A percentile compares a stretch with the other conserved stretches of the same genome.
Evolutionary conservation across 202 grass and related monocot species (phyloP).

Genomic region (Schoenoplectus triqueter): DNA sequence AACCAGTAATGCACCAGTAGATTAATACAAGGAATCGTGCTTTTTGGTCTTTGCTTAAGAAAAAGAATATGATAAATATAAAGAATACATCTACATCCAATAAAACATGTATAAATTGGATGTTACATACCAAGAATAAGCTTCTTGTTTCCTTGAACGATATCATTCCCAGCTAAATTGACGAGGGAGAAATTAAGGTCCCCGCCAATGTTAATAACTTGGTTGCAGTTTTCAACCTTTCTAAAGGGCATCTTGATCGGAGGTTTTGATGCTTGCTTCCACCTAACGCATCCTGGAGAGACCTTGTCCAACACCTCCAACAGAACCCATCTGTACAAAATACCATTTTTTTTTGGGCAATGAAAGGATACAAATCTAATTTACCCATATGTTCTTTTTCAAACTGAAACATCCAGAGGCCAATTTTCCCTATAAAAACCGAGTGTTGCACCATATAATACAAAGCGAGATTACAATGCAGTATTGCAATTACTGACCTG

Average conservation of each 20-base stretch:
- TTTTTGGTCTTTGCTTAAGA: neutral
- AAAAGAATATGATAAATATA: neutral
- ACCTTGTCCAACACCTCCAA: constrained; percentile 99
- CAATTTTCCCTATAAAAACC: too few species aligned
- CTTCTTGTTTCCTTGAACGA: constrained; percentile 99
- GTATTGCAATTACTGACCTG: constrained; percentile 11
- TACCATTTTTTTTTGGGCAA: neutral
- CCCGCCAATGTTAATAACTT: constrained; percentile 89
- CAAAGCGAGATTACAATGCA: neutral
- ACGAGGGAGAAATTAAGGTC: constrained; percentile 87
- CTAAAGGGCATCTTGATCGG: constrained; percentile 96
- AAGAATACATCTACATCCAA: constrained; percentile 12
- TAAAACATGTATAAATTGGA: constrained; percentile 25
- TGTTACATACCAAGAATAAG: constrained; percentile 80
- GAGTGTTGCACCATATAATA: neutral
- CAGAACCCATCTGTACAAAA: constrained; percentile 90
- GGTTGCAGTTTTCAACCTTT: constrained; percentile 99
- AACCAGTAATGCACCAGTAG: neutral
- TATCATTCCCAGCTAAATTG: constrained; percentile 97
- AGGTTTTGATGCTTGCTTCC: constrained; percentile 91
- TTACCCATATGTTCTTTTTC: neutral
- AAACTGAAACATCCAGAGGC: neutral
- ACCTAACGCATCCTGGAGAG: constrained; percentile 85
- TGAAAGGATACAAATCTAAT: neutral
- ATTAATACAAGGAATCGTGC: neutral